phyloP scores from a whole-genome alignment of 1,284 basidiomycete species.

The Cutaneotrichosporon sp. region DNA sequence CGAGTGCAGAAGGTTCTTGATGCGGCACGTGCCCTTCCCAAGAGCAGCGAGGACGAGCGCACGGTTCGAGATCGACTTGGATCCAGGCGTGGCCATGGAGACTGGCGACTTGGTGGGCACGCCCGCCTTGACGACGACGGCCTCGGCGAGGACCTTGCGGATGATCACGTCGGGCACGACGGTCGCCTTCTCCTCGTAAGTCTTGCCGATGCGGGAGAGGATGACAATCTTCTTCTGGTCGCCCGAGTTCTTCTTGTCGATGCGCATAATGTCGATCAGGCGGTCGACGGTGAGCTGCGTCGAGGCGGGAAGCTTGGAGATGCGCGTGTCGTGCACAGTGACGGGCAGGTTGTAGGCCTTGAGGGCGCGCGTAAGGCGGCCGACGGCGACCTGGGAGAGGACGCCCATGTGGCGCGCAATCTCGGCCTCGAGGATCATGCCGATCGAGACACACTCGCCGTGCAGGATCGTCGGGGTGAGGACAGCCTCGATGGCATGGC shows the following conservation, averaged over 20 bases:
- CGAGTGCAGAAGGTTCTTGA: conserved; percentile 91
- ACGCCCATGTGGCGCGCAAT: conserved; percentile 83
- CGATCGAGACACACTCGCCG: conserved; percentile 88
- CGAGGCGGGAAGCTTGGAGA: conserved; percentile 69
- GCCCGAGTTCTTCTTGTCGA: conserved; percentile 97
- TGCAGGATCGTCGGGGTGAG: conserved; percentile 88
- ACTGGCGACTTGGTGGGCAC: conserved; percentile 68
- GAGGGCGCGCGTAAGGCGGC: conserved; percentile 77
- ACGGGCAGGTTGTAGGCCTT: conserved; percentile 86
- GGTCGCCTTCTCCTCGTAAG: conserved; percentile 88
- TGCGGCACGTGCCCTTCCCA: conserved; percentile 79
- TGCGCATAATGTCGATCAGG: conserved; percentile 83
- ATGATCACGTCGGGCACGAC: conserved; percentile 80
- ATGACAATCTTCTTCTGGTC: conserved; percentile 90
- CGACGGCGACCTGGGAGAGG: conserved; percentile 83
- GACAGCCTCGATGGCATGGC: conserved; percentile 93
- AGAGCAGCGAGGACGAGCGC: conserved; percentile 92
- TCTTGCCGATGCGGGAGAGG: conserved; percentile 85
- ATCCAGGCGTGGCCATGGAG: conserved; percentile 88
- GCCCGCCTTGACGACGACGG: conserved; percentile 71
- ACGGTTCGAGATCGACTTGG: conserved; percentile 96
- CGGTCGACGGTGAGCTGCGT: conserved; percentile 74
- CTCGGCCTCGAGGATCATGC: conserved; percentile 93
- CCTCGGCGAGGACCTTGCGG: conserved; percentile 73
- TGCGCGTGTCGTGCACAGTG: conserved; percentile 71